Evolutionary conservation across 257 asterid species (phyloP), one percentile per base, ranked within the genome.

Genomic region (Solanum gracilifrons): DNA sequence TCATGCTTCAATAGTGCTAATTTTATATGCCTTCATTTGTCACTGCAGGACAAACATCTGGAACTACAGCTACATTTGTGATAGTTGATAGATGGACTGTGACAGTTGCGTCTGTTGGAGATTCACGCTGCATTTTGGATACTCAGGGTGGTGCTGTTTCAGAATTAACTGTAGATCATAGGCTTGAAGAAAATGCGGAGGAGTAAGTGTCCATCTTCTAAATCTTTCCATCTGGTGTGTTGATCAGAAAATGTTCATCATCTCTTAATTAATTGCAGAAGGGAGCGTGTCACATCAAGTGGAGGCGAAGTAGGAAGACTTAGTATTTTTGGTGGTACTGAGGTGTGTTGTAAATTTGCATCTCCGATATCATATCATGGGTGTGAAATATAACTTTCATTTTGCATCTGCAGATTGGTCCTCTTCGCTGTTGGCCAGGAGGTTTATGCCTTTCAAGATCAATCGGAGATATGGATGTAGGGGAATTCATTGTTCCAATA

Each of bases 301-400:
- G 98, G 99, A 51, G 99, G 98, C 4, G 98, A 94, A 92, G 98
- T 96, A 33, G 95, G 98, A 82, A 90, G 97, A 87, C 96, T 96
- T 77, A 94, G 91, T 91, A 90, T 94, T 11, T 94, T 85, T 82
- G 97, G 94, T 37, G 98, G 98, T 66, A 71, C 93, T 25, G 95
- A 93, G 98, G 99, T 96, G 88, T 79, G 89, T 82, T 33, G 9
- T 85, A 31, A 27, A 29, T 33, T 68, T 85, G 82, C 23, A 25
- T 79, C 37, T 77, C 77, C 5, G 55, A 27, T 5, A 27, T 68
- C 62, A 69, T 21, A 16, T 68, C 71, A 85, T 0, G 0, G 68
- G 41, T 29, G 27, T 46, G n/a, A 80, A 46, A 46, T 23, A 46
- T 20, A 18, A 58, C 39, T 46, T 33, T 83, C 64, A 55, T 35